Conservation (phyloP, 495 filamentous ascomycete genomes). For the Umbilicaria muhlenbergii region DNA sequence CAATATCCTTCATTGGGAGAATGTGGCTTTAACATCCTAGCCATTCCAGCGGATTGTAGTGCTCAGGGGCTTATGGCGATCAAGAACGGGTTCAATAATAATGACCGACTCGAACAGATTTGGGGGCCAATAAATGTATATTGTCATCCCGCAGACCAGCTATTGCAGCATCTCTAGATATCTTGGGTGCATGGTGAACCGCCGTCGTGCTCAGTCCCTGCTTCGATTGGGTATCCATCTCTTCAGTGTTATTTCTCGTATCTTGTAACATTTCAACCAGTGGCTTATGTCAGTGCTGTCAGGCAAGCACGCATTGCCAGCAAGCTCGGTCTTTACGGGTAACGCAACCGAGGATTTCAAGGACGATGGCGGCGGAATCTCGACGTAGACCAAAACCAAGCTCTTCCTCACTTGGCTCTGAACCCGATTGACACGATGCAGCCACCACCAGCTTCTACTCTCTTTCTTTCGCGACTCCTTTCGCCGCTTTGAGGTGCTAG, state of each 20-base stretch:
- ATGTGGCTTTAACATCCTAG: too few species aligned
- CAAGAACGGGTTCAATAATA: too few species aligned
- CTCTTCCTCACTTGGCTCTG: constrained; percentile 79
- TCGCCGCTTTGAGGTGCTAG: constrained; percentile 29
- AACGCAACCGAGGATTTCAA: not conserved
- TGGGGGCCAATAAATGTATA: too few species aligned
- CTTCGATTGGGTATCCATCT: constrained; percentile 75
- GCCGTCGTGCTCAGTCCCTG: constrained; percentile 32
- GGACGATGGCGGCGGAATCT: constrained; percentile 58
- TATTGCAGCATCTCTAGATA: too few species aligned
- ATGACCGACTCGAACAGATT: too few species aligned
- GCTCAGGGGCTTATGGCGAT: too few species aligned
- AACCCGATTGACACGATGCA: constrained; percentile 86
- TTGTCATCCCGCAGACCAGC: too few species aligned
- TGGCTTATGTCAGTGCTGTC: constrained; percentile 33
- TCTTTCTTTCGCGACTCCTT: constrained; percentile 31
- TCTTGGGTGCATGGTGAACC: not conserved
- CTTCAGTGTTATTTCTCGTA: constrained; percentile 67
- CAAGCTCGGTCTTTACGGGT: constrained; percentile 16
- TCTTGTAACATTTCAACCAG: constrained; percentile 53
- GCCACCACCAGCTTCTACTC: constrained; percentile 68
- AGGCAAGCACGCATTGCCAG: constrained; percentile 14
- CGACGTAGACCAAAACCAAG: constrained; percentile 75
- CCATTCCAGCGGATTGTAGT: too few species aligned
- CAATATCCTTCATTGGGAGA: too few species aligned